These are phyloP conservation scores for Colletotrichum sp. DNA, from an alignment of 2,329 filamentous ascomycete species.

Conservation along the genomic window DNA sequence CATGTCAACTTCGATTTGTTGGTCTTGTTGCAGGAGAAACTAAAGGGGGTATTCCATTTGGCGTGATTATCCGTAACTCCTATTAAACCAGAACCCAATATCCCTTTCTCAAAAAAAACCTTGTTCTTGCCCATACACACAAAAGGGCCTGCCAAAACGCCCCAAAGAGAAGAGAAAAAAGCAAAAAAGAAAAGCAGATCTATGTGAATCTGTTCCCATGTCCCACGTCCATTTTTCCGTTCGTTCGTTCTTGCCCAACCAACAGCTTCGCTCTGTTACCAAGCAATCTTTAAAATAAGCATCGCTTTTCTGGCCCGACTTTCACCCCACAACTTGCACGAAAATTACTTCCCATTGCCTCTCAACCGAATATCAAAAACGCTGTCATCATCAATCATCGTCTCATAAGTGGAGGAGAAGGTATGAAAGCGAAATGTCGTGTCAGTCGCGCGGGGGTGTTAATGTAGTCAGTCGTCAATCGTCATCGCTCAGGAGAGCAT, in stretches of 20 bases:
- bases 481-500: slow-evolving; percentile 9
- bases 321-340: neutral
- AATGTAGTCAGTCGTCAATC: neutral
- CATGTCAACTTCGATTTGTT: neutral
- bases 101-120: neutral
- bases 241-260: neutral
- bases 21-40: neutral
- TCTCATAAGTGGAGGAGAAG: neutral
- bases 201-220: neutral
- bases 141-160: neutral
- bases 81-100: neutral
- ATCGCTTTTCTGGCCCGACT: neutral
- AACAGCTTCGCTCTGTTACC: neutral
- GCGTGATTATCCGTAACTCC: neutral
- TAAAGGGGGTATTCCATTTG: neutral
- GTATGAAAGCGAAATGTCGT: neutral
- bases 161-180: neutral
- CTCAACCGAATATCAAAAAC: neutral
- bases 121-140: neutral
- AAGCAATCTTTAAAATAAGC: neutral
- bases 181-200: neutral
- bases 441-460: neutral
- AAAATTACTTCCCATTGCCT: neutral
- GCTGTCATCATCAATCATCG: neutral
- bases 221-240: neutral